Conservation (phyloP, 352 stramenopile species). For the Bremia lactucae region DNA sequence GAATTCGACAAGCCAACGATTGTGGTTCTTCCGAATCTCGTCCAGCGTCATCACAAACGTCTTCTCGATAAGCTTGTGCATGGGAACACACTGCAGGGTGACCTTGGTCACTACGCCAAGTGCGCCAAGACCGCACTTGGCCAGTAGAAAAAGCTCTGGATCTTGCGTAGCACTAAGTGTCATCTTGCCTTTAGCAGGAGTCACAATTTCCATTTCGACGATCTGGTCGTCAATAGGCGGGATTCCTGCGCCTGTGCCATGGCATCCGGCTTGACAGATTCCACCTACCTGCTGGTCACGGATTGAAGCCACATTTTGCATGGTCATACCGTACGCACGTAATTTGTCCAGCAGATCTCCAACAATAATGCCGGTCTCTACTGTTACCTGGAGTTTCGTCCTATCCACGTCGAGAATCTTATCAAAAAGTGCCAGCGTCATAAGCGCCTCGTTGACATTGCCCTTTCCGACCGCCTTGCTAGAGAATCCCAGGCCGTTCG, state of each 20-base stretch:
- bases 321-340: constrained; percentile 84
- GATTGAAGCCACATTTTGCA: constrained; percentile 98
- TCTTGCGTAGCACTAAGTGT: constrained; percentile 74
- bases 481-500: constrained; percentile 93
- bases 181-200: constrained; percentile 85
- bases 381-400: constrained; percentile 86
- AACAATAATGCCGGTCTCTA: constrained; percentile 73
- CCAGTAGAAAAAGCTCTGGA: constrained; percentile 84
- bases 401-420: constrained; percentile 86
- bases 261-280: constrained; percentile 91
- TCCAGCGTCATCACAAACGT: constrained; percentile 85
- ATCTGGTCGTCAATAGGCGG: constrained; percentile 97
- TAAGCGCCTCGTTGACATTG: constrained; percentile 54
- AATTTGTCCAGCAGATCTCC: constrained; percentile 69
- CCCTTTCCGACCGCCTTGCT: constrained; percentile 13
- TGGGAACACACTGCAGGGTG: constrained; percentile 91
- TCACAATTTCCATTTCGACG: constrained; percentile 92
- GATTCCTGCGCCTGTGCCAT: constrained; percentile 92
- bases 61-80: constrained; percentile 90
- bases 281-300: constrained; percentile 96
- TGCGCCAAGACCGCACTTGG: constrained; percentile 91
- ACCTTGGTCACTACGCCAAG: constrained; percentile 95
- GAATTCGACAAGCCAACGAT: constrained; percentile 57
- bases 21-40: constrained; percentile 80
- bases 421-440: constrained; percentile 91